These are phyloP conservation scores for Coniochaeta pulveracea DNA, from an alignment of 2,329 filamentous ascomycete genomes.

Conservation along the genomic window DNA sequence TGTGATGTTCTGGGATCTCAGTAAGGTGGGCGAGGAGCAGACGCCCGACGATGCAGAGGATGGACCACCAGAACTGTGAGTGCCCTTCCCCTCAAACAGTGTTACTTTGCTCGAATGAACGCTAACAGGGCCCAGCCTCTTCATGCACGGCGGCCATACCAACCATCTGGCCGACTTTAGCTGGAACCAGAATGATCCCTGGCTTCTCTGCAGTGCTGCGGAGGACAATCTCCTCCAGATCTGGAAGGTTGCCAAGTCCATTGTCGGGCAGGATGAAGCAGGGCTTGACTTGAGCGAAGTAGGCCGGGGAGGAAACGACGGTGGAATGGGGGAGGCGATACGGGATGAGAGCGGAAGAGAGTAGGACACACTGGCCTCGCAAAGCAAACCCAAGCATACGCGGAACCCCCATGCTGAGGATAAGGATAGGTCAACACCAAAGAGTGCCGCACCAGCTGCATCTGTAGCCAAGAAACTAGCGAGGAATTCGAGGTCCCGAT, in stretches of 20 bases:
- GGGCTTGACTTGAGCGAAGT: slow-evolving; percentile 70
- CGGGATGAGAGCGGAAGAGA: no score
- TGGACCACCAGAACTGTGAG: slow-evolving; percentile 85
- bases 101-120: slow-evolving; percentile 1
- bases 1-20: slow-evolving; percentile 94
- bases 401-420: no score
- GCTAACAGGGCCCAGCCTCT: slow-evolving; percentile 46
- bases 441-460: no score
- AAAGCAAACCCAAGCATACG: no score
- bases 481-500: no score
- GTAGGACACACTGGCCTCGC: no score
- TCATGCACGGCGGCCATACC: slow-evolving; percentile 98
- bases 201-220: slow-evolving; percentile 89
- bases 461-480: no score
- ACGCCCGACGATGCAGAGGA: slow-evolving; percentile 91
- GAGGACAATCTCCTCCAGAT: slow-evolving; percentile 96
- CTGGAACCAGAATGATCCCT: slow-evolving; percentile 95
- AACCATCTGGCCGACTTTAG: slow-evolving; percentile 94
- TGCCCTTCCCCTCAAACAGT: slow-evolving; percentile 12
- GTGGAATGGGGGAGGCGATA: neutral
- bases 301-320: slow-evolving; percentile 27
- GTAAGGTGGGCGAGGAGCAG: slow-evolving; percentile 85
- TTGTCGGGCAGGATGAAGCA: slow-evolving; percentile 66
- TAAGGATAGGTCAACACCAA: no score
- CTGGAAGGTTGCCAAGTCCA: slow-evolving; percentile 77